These are phyloP conservation scores for Wickerhamomyces xylosicus DNA, from an alignment of 805 yeast species.

Conservation along the genomic window DNA sequence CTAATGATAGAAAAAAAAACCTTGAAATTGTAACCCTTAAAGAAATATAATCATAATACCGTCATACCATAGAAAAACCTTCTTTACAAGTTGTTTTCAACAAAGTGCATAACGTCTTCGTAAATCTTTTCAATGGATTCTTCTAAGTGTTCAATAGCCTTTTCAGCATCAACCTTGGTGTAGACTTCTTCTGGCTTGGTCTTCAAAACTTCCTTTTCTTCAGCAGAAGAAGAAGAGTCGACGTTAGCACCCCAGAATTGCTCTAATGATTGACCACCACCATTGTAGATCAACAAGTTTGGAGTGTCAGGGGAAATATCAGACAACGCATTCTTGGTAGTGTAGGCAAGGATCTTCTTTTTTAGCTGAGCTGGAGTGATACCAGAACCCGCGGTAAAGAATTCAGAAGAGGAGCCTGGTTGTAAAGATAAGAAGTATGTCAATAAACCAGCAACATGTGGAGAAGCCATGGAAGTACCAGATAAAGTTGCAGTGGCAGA, in stretches of 20 bases:
- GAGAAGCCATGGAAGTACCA: slow-evolving; percentile 98
- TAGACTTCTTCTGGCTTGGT: slow-evolving; percentile 2
- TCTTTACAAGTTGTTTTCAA: slow-evolving; percentile 8
- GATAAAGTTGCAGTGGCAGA: slow-evolving; percentile 74
- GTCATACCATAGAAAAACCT: too few relatives aligned
- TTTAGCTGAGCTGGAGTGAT: slow-evolving; percentile 68
- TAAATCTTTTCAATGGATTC: slow-evolving; percentile 8
- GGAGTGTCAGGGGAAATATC: slow-evolving; percentile 71
- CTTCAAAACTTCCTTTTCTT: slow-evolving; percentile 2
- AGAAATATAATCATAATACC: too few relatives aligned
- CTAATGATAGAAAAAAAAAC: too few relatives aligned
- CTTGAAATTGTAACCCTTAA: too few relatives aligned
- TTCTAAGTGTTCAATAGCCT: slow-evolving; percentile 13
- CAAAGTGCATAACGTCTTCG: slow-evolving; percentile 11
- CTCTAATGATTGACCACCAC: slow-evolving; percentile 61
- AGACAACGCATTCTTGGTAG: slow-evolving; percentile 46
- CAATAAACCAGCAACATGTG: slow-evolving; percentile 88
- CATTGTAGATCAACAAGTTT: slow-evolving; percentile 68
- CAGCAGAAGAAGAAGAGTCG: not conserved
- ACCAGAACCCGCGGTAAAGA: slow-evolving; percentile 38
- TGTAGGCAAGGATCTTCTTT: slow-evolving; percentile 61
- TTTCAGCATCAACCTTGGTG: slow-evolving; percentile 10
- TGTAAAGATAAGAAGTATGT: slow-evolving; percentile 82
- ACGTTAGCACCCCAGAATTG: slow-evolving; percentile 18
- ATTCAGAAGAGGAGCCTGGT: slow-evolving; percentile 63